These are phyloP conservation scores for Pleurotus sapidus DNA, from an alignment of 768 basidiomycete species.

Conservation along the genomic window DNA sequence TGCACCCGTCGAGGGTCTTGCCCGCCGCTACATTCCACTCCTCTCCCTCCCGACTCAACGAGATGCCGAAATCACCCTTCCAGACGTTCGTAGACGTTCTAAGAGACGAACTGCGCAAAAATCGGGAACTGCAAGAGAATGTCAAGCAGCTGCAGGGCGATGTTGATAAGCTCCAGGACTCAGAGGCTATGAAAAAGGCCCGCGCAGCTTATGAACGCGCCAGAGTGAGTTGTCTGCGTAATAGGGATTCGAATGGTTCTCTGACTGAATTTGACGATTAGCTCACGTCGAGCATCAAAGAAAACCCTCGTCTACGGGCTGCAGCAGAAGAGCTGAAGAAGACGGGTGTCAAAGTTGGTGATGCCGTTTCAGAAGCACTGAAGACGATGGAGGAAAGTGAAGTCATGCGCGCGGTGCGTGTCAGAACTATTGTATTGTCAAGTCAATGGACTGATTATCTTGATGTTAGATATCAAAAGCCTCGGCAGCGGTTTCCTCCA, in stretches of 20 bases:
- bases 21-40: constrained; percentile 55
- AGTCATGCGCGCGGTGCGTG: constrained; percentile 76
- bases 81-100: constrained; percentile 95
- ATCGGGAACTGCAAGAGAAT: constrained; percentile 92
- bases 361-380: constrained; percentile 91
- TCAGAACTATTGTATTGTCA: not conserved
- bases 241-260: too few relatives aligned
- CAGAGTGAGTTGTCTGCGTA: constrained; percentile 53
- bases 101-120: constrained; percentile 90
- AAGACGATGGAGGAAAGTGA: constrained; percentile 95
- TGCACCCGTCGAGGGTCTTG: constrained; percentile 39
- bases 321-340: constrained; percentile 92
- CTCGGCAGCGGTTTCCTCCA: constrained; percentile 80
- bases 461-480: constrained; percentile 72
- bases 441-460: not conserved
- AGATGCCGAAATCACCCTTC: constrained; percentile 88
- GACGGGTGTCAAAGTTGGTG: constrained; percentile 87
- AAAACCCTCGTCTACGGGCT: constrained; percentile 88
- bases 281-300: constrained; percentile 92
- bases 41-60: constrained; percentile 57
- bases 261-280: constrained; percentile 23
- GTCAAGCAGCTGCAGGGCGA: constrained; percentile 97
- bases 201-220: constrained; percentile 92
- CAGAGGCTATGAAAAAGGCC: constrained; percentile 91
- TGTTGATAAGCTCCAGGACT: constrained; percentile 96